Base-by-base conservation (phyloP, 2,329 filamentous ascomycete species). In the Aspergillus pseudoglaucus region DNA sequence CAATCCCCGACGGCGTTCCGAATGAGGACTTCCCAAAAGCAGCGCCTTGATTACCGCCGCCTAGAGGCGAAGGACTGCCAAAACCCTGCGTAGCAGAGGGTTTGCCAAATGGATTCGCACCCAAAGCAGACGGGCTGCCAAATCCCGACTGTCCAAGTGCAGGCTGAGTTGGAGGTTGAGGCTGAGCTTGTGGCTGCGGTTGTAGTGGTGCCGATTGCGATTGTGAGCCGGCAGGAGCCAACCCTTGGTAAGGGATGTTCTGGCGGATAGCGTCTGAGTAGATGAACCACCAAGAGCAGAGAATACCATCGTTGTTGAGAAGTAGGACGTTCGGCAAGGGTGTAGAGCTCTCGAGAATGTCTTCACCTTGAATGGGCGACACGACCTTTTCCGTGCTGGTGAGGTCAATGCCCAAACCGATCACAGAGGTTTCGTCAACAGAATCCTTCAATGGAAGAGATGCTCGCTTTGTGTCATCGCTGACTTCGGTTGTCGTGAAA, bases 221-320 rank as follows among this genome's bases (percentile, higher is more conserved):
- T 56, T 23, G 67, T 39, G 45, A 33, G 42, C 40, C 42, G 41
- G 55, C 57, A n/a, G 68, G 67, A 49, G 75, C 72, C 53, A 96
- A 74, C 4, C 86, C 87, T 37, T 85, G 79, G 65, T 90, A 97
- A 0, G 81, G 80, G 6, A 81, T 82, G 3, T 84, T 84, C 57
- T 84, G 75, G 50, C 84, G 81, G 52, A 98, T 83, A 2, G 91
- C 90, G 38, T 94, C 89, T 32, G 86, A 82, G 69, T 96, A 96
- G 17, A 97, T 80, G 39, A 97, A 71, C 88, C 91, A 96, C 90
- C 91, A 98, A 10, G 83, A 79, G 41, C 82, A 83, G 14, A 98
- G 74, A 8, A 95, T 72, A 54, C 93, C 93, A 60, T 96, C 88
- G 55, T 95, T 85, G 51, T 94, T 97, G 14, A 98, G 74, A 25